phyloP scores from a whole-genome alignment of 1,284 basidiomycete species.

The Cryptococcus amylolentus region DNA sequence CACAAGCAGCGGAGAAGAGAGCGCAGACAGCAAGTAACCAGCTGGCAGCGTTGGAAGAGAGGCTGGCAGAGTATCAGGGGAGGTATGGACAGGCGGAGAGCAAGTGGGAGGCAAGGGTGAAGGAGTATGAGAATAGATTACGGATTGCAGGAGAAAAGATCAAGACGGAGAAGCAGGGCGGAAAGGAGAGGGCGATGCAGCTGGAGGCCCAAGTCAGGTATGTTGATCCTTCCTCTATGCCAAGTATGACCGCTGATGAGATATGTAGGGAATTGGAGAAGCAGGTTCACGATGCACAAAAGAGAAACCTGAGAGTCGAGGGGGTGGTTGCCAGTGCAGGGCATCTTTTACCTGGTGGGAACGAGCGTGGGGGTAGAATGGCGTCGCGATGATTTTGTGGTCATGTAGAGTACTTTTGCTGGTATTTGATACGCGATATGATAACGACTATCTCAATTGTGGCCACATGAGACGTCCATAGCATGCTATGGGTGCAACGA shows the following conservation, averaged over 20 bases:
- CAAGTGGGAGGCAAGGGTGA: slow-evolving; percentile 89
- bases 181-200: slow-evolving; percentile 69
- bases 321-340: slow-evolving; percentile 39
- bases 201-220: slow-evolving; percentile 49
- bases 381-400: not conserved
- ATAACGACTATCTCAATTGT: not conserved
- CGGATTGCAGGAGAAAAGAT: slow-evolving; percentile 87
- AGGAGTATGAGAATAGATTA: slow-evolving; percentile 80
- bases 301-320: slow-evolving; percentile 38
- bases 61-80: slow-evolving; percentile 67
- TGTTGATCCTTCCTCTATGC: slow-evolving; percentile 11
- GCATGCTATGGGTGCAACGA: too few relatives aligned
- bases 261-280: slow-evolving; percentile 39
- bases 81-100: slow-evolving; percentile 66
- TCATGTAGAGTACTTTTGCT: not conserved
- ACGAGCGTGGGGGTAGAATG: slow-evolving; percentile 1
- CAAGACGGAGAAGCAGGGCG: slow-evolving; percentile 90
- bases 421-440: not conserved
- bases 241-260: not conserved
- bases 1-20: slow-evolving; percentile 75
- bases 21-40: slow-evolving; percentile 77
- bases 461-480: too few relatives aligned
- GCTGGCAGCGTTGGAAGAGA: slow-evolving; percentile 74
- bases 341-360: slow-evolving; percentile 19
- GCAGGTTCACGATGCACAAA: slow-evolving; percentile 37